phyloP scores from a whole-genome alignment of 306 rosid genomes.

The Trifolium repens region DNA sequence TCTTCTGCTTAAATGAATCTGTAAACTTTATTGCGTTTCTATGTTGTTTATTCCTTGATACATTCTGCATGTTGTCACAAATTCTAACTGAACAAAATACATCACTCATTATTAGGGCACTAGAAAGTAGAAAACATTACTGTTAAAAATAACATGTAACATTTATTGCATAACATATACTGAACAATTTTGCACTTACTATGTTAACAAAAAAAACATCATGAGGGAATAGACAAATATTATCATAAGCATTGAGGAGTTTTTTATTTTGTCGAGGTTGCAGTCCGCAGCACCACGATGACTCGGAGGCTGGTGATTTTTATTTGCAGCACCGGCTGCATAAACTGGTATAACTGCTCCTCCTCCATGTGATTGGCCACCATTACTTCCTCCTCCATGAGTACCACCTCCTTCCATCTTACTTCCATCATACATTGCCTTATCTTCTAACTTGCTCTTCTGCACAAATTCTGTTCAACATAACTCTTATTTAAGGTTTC shows the following conservation, averaged over 20 bases:
- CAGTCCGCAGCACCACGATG: constrained; percentile 54
- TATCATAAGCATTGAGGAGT: constrained; percentile 46
- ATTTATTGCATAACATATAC: not conserved
- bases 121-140: constrained; percentile 29
- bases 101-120: not conserved
- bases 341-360: constrained; percentile 60
- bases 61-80: constrained; percentile 5
- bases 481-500: constrained; percentile 20
- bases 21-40: not conserved
- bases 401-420: constrained; percentile 47
- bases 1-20: constrained; percentile 20
- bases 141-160: constrained; percentile 1
- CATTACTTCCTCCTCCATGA: constrained; percentile 35
- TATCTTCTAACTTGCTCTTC: constrained; percentile 40
- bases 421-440: constrained; percentile 41
- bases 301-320: constrained; percentile 42
- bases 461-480: constrained; percentile 47
- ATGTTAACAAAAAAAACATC: constrained; percentile 37
- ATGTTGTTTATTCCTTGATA: not conserved
- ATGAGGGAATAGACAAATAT: constrained; percentile 44
- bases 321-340: constrained; percentile 67
- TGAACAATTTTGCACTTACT: constrained; percentile 10
- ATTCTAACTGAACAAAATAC: constrained; percentile 26
- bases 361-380: constrained; percentile 51
- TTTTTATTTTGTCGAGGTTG: constrained; percentile 41